Evolutionary conservation across 2,329 filamentous ascomycete genomes (phyloP).

Genomic region (Sarocladiaceae sp.): DNA sequence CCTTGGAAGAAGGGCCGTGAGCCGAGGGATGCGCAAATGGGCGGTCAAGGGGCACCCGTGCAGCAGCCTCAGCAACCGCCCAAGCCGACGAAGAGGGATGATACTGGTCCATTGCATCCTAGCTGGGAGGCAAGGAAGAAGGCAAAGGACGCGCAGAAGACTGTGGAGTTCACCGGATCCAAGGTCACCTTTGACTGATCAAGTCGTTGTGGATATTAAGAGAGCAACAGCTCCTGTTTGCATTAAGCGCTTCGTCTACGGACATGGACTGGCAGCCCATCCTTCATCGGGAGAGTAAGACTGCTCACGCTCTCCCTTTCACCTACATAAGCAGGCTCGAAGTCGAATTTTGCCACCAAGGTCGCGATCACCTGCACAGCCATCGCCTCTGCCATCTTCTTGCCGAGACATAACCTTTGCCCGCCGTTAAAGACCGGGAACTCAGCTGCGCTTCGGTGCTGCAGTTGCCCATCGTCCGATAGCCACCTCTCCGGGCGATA

Average conservation of each 20-base stretch:
- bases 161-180: conserved; percentile 46
- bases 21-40: background rate
- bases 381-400: conserved; percentile 55
- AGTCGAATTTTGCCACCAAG: conserved; percentile 44
- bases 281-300: conserved; percentile 58
- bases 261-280: conserved; percentile 41
- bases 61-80: conserved; percentile 16
- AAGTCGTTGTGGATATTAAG: background rate
- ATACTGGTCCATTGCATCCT: conserved; percentile 52
- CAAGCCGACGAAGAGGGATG: conserved; percentile 34
- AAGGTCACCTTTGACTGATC: conserved; percentile 53
- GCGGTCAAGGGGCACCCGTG: conserved; percentile 14
- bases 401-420: conserved; percentile 53
- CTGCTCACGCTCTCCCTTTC: conserved; percentile 53
- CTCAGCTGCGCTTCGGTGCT: conserved; percentile 42
- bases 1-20: conserved; percentile 46
- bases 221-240: background rate
- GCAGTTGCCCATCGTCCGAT: conserved; percentile 30
- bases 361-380: conserved; percentile 49
- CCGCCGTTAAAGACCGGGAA: conserved; percentile 62
- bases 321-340: conserved; percentile 35
- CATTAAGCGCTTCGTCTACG: background rate
- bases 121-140: conserved; percentile 60
- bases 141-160: conserved; percentile 50
- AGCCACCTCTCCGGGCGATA: conserved; percentile 56